Evolutionary conservation across 306 rosid genomes (phyloP).

Genomic region (Acacia acuminata): DNA sequence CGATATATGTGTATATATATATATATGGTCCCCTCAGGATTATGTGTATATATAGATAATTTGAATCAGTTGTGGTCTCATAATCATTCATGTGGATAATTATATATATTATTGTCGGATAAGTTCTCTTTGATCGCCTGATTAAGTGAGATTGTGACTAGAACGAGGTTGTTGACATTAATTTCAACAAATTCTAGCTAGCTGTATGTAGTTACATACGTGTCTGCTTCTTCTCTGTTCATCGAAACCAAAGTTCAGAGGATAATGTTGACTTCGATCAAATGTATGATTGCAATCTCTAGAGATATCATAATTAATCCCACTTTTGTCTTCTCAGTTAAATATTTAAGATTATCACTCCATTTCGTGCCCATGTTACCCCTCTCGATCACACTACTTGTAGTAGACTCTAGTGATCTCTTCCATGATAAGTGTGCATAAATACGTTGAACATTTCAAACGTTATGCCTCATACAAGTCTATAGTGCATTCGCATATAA

Average conservation of each 20-base stretch:
- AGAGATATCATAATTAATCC: not conserved
- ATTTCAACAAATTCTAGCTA: not conserved
- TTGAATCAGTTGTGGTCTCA: not conserved
- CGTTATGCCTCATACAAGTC: no score
- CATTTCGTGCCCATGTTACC: not conserved
- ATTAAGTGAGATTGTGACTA: not conserved
- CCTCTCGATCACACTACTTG: not conserved
- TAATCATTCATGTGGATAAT: not conserved
- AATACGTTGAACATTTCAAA: not conserved
- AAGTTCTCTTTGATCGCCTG: not conserved
- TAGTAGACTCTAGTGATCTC: not conserved
- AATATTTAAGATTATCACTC: not conserved
- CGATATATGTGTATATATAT: no score
- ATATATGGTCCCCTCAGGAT: no score
- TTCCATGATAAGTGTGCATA: not conserved
- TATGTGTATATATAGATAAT: no score
- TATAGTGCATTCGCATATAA: not conserved
- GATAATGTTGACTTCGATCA: not conserved
- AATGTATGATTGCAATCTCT: not conserved
- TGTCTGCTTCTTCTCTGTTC: not conserved
- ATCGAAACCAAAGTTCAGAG: not conserved
- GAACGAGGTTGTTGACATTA: not conserved
- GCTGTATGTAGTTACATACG: not conserved
- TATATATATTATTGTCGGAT: slow-evolving; percentile 1
- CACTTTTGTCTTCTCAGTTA: not conserved